Conservation (phyloP, 2,329 filamentous ascomycete species). For the Ophiognomonia clavigignenti-juglandacearum region DNA sequence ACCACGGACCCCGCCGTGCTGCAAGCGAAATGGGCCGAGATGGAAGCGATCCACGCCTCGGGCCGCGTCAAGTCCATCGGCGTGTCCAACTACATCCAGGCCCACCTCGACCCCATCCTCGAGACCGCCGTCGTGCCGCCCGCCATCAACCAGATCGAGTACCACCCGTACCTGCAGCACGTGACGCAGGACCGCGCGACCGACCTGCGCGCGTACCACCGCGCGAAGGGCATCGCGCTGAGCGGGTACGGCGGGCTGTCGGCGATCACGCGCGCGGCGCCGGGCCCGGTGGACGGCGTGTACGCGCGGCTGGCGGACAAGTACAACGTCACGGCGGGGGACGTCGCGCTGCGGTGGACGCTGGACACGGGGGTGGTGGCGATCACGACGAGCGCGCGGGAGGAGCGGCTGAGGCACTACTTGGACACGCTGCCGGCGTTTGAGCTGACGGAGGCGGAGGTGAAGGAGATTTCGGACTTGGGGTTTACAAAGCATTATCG, state of each 20-base stretch:
- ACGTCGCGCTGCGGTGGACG: constrained; percentile 54
- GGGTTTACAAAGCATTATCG: constrained; percentile 13
- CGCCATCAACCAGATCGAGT: constrained; percentile 70
- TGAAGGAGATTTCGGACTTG: constrained; percentile 38
- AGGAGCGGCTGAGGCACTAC: constrained; percentile 48
- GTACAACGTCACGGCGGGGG: constrained; percentile 51
- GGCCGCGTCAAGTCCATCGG: constrained; percentile 63
- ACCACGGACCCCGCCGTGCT: constrained; percentile 33
- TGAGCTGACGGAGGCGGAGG: constrained; percentile 49
- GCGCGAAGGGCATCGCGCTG: constrained; percentile 40
- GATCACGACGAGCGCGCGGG: constrained; percentile 50
- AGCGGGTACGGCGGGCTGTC: constrained; percentile 52
- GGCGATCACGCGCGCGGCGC: constrained; percentile 36
- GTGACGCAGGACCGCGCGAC: constrained; percentile 1
- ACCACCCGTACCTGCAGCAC: constrained; percentile 59
- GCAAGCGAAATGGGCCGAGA: constrained; percentile 48
- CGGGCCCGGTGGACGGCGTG: constrained; percentile 47
- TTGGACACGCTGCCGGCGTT: constrained; percentile 42
- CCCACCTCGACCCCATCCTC: constrained; percentile 46
- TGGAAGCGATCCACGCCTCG: constrained; percentile 57
- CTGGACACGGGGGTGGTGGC: constrained; percentile 39
- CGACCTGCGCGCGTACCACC: constrained; percentile 46
- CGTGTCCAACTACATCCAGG: constrained; percentile 64
- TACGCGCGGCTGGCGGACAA: constrained; percentile 47
- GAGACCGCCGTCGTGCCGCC: constrained; percentile 54